Evolutionary conservation across 805 yeast species (phyloP).

Genomic region (Hanseniaspora valbyensis): DNA sequence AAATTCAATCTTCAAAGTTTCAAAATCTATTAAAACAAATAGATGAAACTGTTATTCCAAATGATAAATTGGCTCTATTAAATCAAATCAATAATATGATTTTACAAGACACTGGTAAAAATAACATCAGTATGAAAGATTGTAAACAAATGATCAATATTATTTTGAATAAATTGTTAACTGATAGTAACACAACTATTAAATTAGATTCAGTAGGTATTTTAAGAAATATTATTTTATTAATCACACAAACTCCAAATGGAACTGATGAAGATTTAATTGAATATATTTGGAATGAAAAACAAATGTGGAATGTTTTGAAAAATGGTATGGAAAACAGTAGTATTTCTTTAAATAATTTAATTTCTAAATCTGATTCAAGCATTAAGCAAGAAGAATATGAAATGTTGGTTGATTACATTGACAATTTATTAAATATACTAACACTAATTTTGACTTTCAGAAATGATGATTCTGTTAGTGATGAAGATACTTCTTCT

Average conservation of each 20-base stretch:
- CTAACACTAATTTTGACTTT: slow-evolving; percentile 54
- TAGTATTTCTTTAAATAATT: slow-evolving; percentile 33
- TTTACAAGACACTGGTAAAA: slow-evolving; percentile 13
- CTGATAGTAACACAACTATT: slow-evolving; percentile 61
- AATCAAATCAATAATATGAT: slow-evolving; percentile 9
- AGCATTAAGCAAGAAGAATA: slow-evolving; percentile 32
- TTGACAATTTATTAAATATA: slow-evolving; percentile 59
- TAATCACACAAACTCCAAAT: background rate
- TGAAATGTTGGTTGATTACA: slow-evolving; percentile 48
- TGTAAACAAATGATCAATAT: slow-evolving; percentile 41
- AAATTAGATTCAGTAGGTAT: slow-evolving; percentile 74
- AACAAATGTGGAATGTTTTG: slow-evolving; percentile 58
- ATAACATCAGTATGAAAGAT: slow-evolving; percentile 1
- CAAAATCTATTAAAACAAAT: slow-evolving; percentile 24
- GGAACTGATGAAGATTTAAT: slow-evolving; percentile 70
- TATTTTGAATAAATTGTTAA: slow-evolving; percentile 51
- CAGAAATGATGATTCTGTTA: slow-evolving; percentile 50
- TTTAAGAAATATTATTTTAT: slow-evolving; percentile 59
- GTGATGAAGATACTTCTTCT: background rate
- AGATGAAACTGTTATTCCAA: slow-evolving; percentile 43
- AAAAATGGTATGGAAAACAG: slow-evolving; percentile 43
- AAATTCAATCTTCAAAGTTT: slow-evolving; percentile 13
- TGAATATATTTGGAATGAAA: slow-evolving; percentile 56
- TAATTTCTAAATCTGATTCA: slow-evolving; percentile 19
- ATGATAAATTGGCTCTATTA: slow-evolving; percentile 41